A percentile compares a stretch with the other conserved stretches of the same genome.
Conservation (phyloP, 2,329 filamentous ascomycete genomes). For the Aureobasidium subglaciale region DNA sequence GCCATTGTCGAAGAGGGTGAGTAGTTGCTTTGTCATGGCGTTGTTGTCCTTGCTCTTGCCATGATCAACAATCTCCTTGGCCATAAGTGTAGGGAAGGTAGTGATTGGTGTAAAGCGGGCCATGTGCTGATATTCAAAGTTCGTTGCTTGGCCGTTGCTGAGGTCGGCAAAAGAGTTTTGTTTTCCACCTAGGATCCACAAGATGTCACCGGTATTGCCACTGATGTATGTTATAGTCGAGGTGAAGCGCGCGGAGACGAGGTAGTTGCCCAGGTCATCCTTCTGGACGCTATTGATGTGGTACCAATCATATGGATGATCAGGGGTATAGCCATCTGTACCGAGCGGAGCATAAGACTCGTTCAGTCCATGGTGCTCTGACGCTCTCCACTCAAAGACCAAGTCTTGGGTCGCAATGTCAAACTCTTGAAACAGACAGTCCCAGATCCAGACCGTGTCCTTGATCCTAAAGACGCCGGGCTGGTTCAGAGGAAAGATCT, state of each 20-base stretch:
- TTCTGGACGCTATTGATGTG: conserved; percentile 51
- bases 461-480: conserved; percentile 7
- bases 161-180: conserved; percentile 20
- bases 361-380: conserved; percentile 31
- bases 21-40: conserved; percentile 29
- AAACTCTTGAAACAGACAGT: conserved; percentile 38
- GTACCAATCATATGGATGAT: conserved; percentile 36
- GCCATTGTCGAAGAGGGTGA: conserved; percentile 49
- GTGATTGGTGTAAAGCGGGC: conserved; percentile 34
- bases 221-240: conserved; percentile 42
- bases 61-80: conserved; percentile 14
- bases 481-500: neutral
- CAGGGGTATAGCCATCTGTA: neutral
- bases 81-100: conserved; percentile 33
- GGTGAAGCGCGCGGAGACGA: conserved; percentile 46
- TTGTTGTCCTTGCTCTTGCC: conserved; percentile 17
- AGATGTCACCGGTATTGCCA: conserved; percentile 37
- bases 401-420: conserved; percentile 35
- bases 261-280: conserved; percentile 42
- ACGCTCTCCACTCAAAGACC: conserved; percentile 39
- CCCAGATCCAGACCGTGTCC: conserved; percentile 26
- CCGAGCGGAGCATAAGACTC: conserved; percentile 4
- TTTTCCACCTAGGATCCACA: conserved; percentile 41
- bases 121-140: conserved; percentile 22
- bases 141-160: conserved; percentile 19